Percentiles rank a stretch among this genome's conserved stretches.
Evolutionary conservation across 2,329 filamentous ascomycete genomes (phyloP).

Genomic region (Botrytis hyacinthi): DNA sequence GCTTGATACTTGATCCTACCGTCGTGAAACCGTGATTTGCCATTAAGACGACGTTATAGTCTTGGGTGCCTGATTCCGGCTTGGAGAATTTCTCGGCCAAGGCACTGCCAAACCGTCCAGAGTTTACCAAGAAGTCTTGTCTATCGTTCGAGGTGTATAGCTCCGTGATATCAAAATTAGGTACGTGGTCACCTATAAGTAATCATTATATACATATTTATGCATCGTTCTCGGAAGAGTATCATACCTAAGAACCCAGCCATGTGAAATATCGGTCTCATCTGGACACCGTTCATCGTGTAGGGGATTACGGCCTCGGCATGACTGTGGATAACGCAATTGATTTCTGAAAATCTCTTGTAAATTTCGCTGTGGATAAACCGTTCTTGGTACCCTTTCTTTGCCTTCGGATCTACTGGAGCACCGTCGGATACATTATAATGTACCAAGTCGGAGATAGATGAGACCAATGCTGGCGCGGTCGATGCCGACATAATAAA

Average conservation of each 20-base stretch:
- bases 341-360: conserved; percentile 42
- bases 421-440: conserved; percentile 45
- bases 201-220: conserved; percentile 9
- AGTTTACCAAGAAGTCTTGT: conserved; percentile 43
- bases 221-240: background rate
- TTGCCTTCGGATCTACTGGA: conserved; percentile 43
- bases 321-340: conserved; percentile 47
- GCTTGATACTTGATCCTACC: conserved; percentile 41
- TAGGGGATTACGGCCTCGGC: conserved; percentile 45
- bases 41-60: conserved; percentile 46
- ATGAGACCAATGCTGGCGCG: conserved; percentile 49
- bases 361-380: conserved; percentile 50
- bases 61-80: conserved; percentile 24
- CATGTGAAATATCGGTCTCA: conserved; percentile 46
- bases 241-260: conserved; percentile 44
- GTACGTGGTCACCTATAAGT: conserved; percentile 31
- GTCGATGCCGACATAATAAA: conserved; percentile 50
- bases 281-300: conserved; percentile 42
- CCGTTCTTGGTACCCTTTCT: conserved; percentile 45
- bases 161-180: conserved; percentile 39
- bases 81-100: conserved; percentile 40
- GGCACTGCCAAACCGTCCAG: conserved; percentile 37
- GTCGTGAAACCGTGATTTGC: conserved; percentile 47
- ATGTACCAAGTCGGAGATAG: conserved; percentile 45
- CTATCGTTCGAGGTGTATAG: conserved; percentile 34